Conservation (phyloP, 2,329 filamentous ascomycete genomes). For the Diaporthe amygdali region DNA sequence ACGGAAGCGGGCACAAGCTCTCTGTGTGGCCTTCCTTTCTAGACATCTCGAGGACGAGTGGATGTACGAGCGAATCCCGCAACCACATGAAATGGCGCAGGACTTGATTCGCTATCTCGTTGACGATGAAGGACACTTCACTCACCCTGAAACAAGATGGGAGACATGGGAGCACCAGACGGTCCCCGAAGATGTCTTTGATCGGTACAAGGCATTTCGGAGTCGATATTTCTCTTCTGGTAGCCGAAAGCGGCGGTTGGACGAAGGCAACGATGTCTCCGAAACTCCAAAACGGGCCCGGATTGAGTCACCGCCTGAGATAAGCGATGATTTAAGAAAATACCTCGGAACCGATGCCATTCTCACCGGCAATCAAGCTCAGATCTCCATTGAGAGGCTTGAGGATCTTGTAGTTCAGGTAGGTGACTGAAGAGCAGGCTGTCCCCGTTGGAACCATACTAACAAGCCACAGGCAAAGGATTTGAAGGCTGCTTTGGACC, state of each 20-base stretch:
- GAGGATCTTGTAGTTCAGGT: constrained; percentile 47
- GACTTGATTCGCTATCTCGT: constrained; percentile 41
- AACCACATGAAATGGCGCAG: constrained; percentile 53
- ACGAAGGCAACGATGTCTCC: constrained; percentile 39
- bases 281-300: constrained; percentile 37
- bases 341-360: constrained; percentile 33
- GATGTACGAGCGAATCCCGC: constrained; percentile 30
- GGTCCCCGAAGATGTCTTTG: constrained; percentile 53
- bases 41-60: constrained; percentile 33
- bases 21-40: constrained; percentile 41
- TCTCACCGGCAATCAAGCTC: constrained; percentile 24
- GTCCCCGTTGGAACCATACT: neutral
- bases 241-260: constrained; percentile 54
- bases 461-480: constrained; percentile 39
- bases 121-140: constrained; percentile 24
- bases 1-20: constrained; percentile 43
- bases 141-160: constrained; percentile 14
- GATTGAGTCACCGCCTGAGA: constrained; percentile 29
- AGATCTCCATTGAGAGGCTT: constrained; percentile 36
- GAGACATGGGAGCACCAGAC: constrained; percentile 49
- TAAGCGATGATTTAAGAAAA: constrained; percentile 38
- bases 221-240: constrained; percentile 32
- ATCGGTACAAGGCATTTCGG: constrained; percentile 49
- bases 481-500: constrained; percentile 41
- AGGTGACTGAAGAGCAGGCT: constrained; percentile 12